Percentiles rank a stretch among this genome's conserved stretches.
These are phyloP conservation scores for Psilocybe sp. DNA, from an alignment of 768 basidiomycete species.

Conservation along the genomic window DNA sequence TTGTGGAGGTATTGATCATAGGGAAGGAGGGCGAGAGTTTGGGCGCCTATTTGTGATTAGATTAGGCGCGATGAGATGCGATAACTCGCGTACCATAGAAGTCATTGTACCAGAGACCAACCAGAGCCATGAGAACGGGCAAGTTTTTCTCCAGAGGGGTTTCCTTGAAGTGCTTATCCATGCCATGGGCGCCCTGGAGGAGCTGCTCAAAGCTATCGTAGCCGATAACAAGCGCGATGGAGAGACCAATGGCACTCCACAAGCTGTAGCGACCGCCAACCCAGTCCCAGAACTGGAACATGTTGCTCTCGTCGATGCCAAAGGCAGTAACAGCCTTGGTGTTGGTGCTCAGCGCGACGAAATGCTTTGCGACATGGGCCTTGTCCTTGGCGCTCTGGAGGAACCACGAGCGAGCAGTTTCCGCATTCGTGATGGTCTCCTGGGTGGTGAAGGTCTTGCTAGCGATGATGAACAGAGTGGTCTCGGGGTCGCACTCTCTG, in stretches of 20 bases:
- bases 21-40: conserved; percentile 92
- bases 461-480: conserved; percentile 97
- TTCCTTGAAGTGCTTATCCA: conserved; percentile 96
- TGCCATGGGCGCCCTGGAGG: conserved; percentile 89
- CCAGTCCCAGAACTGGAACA: conserved; percentile 99
- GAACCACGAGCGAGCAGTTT: conserved; percentile 95
- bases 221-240: conserved; percentile 90
- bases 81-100: conserved; percentile 67
- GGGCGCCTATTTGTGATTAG: conserved; percentile 53
- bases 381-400: conserved; percentile 78
- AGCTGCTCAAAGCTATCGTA: conserved; percentile 92
- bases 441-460: conserved; percentile 99
- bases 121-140: conserved; percentile 83
- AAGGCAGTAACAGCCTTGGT: conserved; percentile 90
- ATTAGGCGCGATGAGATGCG: neutral
- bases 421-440: conserved; percentile 99
- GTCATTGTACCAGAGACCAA: conserved; percentile 99
- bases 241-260: conserved; percentile 97
- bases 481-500: conserved; percentile 79
- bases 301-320: conserved; percentile 87
- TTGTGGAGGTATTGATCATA: conserved; percentile 99
- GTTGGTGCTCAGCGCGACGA: conserved; percentile 97
- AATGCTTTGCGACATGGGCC: conserved; percentile 95
- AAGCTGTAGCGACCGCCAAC: conserved; percentile 98
- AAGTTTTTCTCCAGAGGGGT: conserved; percentile 87